These are phyloP conservation scores for Pseudogymnoascus sp. DNA, from an alignment of 2,329 filamentous ascomycete genomes.

Conservation along the genomic window DNA sequence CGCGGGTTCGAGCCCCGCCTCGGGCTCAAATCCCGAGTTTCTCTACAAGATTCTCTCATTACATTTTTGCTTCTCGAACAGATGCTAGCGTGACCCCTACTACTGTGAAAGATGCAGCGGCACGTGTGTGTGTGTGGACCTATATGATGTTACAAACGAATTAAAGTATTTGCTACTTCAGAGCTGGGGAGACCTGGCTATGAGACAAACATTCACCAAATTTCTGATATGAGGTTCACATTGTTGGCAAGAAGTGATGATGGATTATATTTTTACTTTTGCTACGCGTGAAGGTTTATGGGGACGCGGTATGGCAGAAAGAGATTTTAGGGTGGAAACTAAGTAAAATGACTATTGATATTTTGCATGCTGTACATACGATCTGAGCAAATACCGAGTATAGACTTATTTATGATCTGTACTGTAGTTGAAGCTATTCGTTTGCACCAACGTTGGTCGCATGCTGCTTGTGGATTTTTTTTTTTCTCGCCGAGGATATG, in stretches of 20 bases:
- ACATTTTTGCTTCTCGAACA: neutral
- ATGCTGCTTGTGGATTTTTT: neutral
- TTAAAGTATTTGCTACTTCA: conserved; percentile 99
- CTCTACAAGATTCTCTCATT: conserved; percentile 6
- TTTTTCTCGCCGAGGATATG: neutral
- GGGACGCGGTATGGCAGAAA: conserved; percentile 9
- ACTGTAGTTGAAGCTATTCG: neutral
- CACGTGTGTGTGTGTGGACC: neutral
- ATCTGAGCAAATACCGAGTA: neutral
- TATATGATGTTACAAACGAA: conserved; percentile 47
- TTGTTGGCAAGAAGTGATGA: neutral
- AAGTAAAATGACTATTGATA: neutral
- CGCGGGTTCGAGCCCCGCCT: conserved; percentile 6
- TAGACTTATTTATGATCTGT: neutral
- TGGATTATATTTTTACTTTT: conserved; percentile 13
- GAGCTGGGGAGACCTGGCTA: conserved; percentile 74
- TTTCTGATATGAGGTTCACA: conserved; percentile 55
- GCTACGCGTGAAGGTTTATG: neutral
- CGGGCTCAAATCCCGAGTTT: conserved; percentile 5
- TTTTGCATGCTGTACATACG: neutral
- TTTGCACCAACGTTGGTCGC: neutral
- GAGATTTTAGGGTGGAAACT: neutral
- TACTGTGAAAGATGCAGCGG: neutral
- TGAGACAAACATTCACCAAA: conserved; percentile 96
- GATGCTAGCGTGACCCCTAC: neutral